These are phyloP conservation scores for Coemansia erecta DNA, from an alignment of 192 early-diverging fungal genomes.

Conservation along the genomic window DNA sequence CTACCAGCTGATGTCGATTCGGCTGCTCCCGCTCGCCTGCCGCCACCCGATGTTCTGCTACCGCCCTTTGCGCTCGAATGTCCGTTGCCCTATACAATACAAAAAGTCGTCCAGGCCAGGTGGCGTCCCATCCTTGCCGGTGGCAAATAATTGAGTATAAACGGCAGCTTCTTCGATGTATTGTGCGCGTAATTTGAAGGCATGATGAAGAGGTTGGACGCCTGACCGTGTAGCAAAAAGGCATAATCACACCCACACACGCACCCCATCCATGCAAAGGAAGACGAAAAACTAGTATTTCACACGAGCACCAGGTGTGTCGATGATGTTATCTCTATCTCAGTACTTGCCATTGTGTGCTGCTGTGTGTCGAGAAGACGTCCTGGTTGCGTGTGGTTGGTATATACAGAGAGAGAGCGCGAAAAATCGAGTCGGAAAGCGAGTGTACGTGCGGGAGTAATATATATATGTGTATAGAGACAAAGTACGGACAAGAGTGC, in stretches of 20 bases:
- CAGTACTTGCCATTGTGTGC: too few species aligned
- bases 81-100: constrained; percentile 14
- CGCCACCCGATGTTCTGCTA: constrained; percentile 12
- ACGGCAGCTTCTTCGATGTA: not conserved
- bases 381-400: too few species aligned
- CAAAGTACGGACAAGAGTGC: too few species aligned
- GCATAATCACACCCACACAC: too few species aligned
- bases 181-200: constrained; percentile 2
- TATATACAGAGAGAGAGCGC: too few species aligned
- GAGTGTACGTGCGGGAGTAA: too few species aligned
- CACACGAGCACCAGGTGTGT: too few species aligned
- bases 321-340: too few species aligned
- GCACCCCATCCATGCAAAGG: not conserved
- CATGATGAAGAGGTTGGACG: constrained; percentile 2
- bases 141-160: not conserved
- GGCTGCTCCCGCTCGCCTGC: constrained; percentile 2
- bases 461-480: too few species aligned
- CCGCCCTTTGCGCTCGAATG: constrained; percentile 9
- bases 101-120: not conserved
- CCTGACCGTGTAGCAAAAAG: not conserved
- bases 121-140: not conserved
- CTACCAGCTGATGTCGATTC: not conserved
- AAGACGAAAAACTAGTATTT: too few species aligned
- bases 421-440: too few species aligned
- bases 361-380: too few species aligned